phyloP scores from a whole-genome alignment of 2,329 filamentous ascomycete genomes.

The Incumbomyces delicatus region DNA sequence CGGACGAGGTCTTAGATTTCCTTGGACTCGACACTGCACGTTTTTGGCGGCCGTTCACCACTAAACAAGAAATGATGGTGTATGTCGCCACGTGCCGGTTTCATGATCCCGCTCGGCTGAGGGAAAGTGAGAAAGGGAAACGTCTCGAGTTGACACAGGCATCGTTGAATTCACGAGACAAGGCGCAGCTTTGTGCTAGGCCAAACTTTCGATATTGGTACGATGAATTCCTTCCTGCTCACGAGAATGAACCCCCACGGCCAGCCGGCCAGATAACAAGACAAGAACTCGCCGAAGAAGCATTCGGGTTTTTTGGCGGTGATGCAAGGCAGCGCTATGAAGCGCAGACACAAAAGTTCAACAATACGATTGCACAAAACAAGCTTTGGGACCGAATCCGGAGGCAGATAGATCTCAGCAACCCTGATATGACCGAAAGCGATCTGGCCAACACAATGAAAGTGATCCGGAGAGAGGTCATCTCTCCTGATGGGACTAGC shows the following conservation, averaged over 20 bases:
- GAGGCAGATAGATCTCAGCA: not conserved
- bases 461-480: not conserved
- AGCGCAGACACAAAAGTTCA: slow-evolving; percentile 2
- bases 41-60: slow-evolving; percentile 48
- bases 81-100: slow-evolving; percentile 46
- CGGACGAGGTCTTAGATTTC: slow-evolving; percentile 40
- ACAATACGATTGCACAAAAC: slow-evolving; percentile 6
- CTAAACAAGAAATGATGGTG: slow-evolving; percentile 13
- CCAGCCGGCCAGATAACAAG: slow-evolving; percentile 9
- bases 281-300: slow-evolving; percentile 13
- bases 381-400: slow-evolving; percentile 15
- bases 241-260: slow-evolving; percentile 8
- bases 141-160: slow-evolving; percentile 22
- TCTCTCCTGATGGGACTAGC: not conserved
- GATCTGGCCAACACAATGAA: not conserved
- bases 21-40: slow-evolving; percentile 40
- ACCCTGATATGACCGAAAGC: not conserved
- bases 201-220: slow-evolving; percentile 20
- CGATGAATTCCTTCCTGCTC: slow-evolving; percentile 15
- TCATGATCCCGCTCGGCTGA: slow-evolving; percentile 34
- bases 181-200: slow-evolving; percentile 26
- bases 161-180: slow-evolving; percentile 18
- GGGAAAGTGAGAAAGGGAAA: slow-evolving; percentile 20
- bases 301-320: slow-evolving; percentile 15
- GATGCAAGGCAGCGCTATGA: slow-evolving; percentile 10